Base-by-base conservation (phyloP, 495 filamentous ascomycete species). In the Neurospora cerealis region DNA sequence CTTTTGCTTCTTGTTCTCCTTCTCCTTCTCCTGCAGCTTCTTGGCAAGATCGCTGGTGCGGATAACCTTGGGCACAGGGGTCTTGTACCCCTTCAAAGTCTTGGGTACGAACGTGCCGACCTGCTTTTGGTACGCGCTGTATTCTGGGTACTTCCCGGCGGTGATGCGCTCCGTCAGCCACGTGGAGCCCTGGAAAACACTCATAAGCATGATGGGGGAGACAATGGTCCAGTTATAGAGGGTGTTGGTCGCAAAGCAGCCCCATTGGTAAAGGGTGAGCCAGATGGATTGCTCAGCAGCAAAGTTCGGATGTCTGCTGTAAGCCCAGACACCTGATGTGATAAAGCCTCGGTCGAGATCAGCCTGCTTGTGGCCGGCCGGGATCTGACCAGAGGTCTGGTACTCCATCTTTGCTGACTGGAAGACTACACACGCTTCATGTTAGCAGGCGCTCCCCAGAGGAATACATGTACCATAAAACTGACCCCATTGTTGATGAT, bases 311-410 rank as follows among this genome's bases (percentile, higher is more conserved):
- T 99, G 96, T 10, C 96, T 89, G 73, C 89, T 92, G 79, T 88
- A 93, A 0, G 90, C 91, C 91, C 92, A 99, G 28, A 99, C 85
- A 0, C 96, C 96, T 3, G 86, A 89, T 42, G 93, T 91, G 69
- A 92, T 87, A 81, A 99, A 99, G 66, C 96, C 96, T 62, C 96
- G 90, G 77, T 98, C 94, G 1, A 99, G 87, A 74, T 98, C 94
- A 75, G 90, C 91, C 71, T 89, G 88, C 4, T 85, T 85, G 75
- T 85, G 91, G 42, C 83, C 86, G 7, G 80, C 81, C 11, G 93
- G 87, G 13, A 94, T 88, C 79, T 92, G 91, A 62, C 89, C 93
- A 6, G 88, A 91, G 69, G 87, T 82, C 73, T 88, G 87, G 83
- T 97, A 98, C 28, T 86, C 73, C 37, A 87, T 84, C 83, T 97